Percentiles rank a stretch among this genome's conserved stretches.
Evolutionary conservation across 805 yeast species (phyloP).

Genomic region (Lipomyces oligophaga): DNA sequence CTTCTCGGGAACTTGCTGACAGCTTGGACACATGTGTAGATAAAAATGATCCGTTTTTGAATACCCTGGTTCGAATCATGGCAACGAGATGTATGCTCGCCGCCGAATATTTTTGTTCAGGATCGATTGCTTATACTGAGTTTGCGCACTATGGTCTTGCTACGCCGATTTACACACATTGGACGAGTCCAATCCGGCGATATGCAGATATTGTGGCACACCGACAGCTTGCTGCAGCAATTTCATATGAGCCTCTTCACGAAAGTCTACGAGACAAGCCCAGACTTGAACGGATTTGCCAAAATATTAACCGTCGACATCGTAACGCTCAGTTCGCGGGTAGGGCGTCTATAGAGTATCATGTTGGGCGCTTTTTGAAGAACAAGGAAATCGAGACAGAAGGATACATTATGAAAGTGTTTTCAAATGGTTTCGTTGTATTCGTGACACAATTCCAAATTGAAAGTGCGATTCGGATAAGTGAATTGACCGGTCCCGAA

Average conservation of each 20-base stretch:
- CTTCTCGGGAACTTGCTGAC: conserved; percentile 88
- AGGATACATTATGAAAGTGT: conserved; percentile 88
- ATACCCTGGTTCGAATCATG: conserved; percentile 90
- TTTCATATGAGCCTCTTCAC: conserved; percentile 83
- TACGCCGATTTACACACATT: conserved; percentile 94
- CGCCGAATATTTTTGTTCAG: conserved; percentile 93
- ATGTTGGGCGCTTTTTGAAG: conserved; percentile 96
- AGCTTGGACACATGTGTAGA: conserved; percentile 87
- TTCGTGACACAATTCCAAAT: conserved; percentile 94
- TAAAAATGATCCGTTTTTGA: conserved; percentile 80
- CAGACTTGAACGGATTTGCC: conserved; percentile 84
- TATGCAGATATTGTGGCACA: conserved; percentile 98
- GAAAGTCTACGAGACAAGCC: conserved; percentile 78
- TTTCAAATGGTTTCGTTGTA: conserved; percentile 91
- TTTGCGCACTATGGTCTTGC: conserved; percentile 97
- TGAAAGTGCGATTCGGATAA: conserved; percentile 84
- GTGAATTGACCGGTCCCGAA: conserved; percentile 62
- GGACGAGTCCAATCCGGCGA: conserved; percentile 96
- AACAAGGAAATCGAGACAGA: conserved; percentile 74
- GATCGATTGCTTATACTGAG: conserved; percentile 83
- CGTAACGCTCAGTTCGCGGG: conserved; percentile 99
- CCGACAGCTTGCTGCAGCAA: conserved; percentile 97
- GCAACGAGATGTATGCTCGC: conserved; percentile 99
- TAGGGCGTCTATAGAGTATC: conserved; percentile 94
- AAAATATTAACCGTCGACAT: conserved; percentile 88